Base-by-base conservation (phyloP, 2,329 filamentous ascomycete species). In the Aspergillus brunneoviolaceus region DNA sequence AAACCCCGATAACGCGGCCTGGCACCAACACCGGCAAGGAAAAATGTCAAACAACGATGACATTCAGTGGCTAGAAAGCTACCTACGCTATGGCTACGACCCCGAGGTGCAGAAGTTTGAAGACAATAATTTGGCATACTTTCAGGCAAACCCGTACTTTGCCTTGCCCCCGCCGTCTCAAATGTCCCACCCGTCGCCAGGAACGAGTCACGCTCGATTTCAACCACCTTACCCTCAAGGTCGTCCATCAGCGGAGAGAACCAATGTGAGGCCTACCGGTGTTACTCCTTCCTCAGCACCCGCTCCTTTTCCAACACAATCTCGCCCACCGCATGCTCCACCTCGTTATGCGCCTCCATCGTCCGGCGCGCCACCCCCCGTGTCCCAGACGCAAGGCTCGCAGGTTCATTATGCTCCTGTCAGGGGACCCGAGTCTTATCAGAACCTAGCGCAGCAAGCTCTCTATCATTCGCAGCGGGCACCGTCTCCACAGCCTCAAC, bases 21-120 rank as follows among this genome's bases (percentile, higher is more conserved):
- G 51, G 33, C 21, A 19, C 23, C 31, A 21, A 14, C 3, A 23
- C 31, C 45, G n/a, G 7, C 33, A 7, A 45, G 9, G 23, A 53
- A 63, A 52, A 19, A 69, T 69, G 67, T 54, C 66, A 25, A 60
- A 45, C 39, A 45, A 63, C 25, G 61, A 68, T 19, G 61, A 61
- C 23, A 60, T 62, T 10, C 59, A 64, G 47, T 68, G 67, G 67
- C 61, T 66, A 35, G 58, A 54, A 31, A 55, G 57, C 10, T 64
- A 62, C 47, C 52, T 57, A 11, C 62, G 49, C 49, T 12, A 55
- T 3, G 61, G 55, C 12, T 14, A 23, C 12, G 59, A 51, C 23
- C 58, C 48, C 11, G 35, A 58, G n/a, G 21, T 31, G 11, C 51
- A 60, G 25, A 53, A 51, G 29, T 42, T 45, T 27, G 58, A 60